Percentiles rank a stretch among this genome's conserved stretches.
phyloP scores from a whole-genome alignment of 2,329 filamentous ascomycete genomes.

The Sporothrix humicola region DNA sequence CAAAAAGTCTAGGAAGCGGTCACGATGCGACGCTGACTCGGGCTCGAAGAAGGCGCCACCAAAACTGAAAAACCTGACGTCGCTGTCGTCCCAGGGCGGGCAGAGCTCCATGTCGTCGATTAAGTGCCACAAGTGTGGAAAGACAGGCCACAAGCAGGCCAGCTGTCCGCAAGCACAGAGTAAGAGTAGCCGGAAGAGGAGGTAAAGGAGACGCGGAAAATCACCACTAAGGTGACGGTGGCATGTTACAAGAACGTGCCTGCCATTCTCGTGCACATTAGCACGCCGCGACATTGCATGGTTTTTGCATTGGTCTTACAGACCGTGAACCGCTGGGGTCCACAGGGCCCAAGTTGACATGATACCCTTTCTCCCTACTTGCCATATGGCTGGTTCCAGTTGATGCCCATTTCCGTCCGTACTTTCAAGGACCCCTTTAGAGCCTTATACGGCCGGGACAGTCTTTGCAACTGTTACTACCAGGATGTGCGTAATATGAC shows the following conservation, averaged over 20 bases:
- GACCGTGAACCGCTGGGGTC: not conserved
- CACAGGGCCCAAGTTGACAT: not conserved
- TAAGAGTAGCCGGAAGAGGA: constrained; percentile 29
- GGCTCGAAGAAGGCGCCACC: constrained; percentile 65
- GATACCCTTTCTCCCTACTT: not conserved
- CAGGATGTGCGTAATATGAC: no score
- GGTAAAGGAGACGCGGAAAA: not conserved
- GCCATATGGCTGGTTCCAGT: not conserved
- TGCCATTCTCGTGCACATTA: no score
- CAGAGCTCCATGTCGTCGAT: constrained; percentile 46
- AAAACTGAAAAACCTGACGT: constrained; percentile 66
- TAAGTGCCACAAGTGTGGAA: constrained; percentile 66
- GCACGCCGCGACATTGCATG: no score
- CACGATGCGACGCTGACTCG: constrained; percentile 53
- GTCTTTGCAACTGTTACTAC: no score
- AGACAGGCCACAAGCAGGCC: constrained; percentile 63
- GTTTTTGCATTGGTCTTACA: not conserved
- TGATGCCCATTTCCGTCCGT: not conserved
- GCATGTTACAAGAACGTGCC: not conserved
- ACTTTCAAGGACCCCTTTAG: not conserved
- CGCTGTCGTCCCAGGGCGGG: constrained; percentile 58
- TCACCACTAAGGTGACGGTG: no score
- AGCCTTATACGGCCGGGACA: not conserved
- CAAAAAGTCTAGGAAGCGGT: constrained; percentile 34
- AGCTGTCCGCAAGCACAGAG: constrained; percentile 56